Conservation (phyloP, 192 early-diverging fungal genomes). For the Funneliformis geosporum region DNA sequence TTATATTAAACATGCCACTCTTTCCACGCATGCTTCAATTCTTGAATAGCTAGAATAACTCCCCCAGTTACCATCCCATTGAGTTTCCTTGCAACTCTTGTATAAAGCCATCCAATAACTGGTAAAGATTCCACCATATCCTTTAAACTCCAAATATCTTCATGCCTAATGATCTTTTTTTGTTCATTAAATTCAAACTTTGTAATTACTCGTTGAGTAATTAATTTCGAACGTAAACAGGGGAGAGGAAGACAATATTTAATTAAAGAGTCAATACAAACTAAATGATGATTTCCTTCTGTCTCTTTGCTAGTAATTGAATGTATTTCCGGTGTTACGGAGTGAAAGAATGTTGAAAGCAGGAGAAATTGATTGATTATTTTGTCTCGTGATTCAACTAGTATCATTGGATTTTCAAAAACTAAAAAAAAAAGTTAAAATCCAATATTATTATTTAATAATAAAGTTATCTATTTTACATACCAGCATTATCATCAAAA, state of each 20-base stretch:
- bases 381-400: background rate
- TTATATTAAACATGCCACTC: background rate
- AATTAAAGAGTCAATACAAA: conserved; percentile 18
- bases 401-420: conserved; percentile 19
- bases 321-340: background rate
- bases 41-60: background rate
- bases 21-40: background rate
- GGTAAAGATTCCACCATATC: conserved; percentile 25
- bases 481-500: conserved; percentile 25
- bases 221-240: background rate
- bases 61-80: background rate
- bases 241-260: background rate
- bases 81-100: background rate
- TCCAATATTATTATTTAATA: background rate
- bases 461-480: background rate
- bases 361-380: conserved; percentile 21
- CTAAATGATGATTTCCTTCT: conserved; percentile 12
- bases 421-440: conserved; percentile 15
- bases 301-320: background rate
- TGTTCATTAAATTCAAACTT: conserved; percentile 30
- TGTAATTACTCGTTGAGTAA: background rate
- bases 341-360: background rate
- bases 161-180: conserved; percentile 25
- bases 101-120: conserved; percentile 19
- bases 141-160: conserved; percentile 29